Percentiles rank a stretch among this genome's conserved stretches.
Conservation (phyloP, 2,329 filamentous ascomycete genomes). For the Pseudodiploospora longispora region DNA sequence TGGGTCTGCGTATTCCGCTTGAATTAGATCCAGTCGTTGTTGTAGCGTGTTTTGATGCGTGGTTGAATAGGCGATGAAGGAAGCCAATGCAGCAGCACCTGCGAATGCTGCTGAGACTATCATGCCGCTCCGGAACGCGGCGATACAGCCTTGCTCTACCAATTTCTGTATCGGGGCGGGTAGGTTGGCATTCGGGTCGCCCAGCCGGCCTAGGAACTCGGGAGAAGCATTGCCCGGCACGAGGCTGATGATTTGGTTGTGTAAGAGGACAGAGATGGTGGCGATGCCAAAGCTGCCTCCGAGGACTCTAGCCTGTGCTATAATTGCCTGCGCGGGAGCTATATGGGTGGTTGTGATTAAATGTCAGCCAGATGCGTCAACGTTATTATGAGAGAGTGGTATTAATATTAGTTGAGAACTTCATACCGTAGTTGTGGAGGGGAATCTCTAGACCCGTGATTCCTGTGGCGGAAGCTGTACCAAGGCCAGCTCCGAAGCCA, state of each 20-base stretch:
- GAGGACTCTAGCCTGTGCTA: constrained; percentile 43
- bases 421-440: constrained; percentile 36
- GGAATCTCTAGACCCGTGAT: constrained; percentile 34
- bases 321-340: constrained; percentile 45
- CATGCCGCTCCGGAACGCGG: constrained; percentile 41
- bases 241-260: constrained; percentile 20
- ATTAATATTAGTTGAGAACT: background rate
- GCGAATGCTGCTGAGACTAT: constrained; percentile 34
- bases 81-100: constrained; percentile 11
- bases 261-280: constrained; percentile 39
- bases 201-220: constrained; percentile 19
- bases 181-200: constrained; percentile 15
- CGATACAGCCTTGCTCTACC: constrained; percentile 32
- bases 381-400: too few relatives aligned
- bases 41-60: too few relatives aligned
- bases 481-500: constrained; percentile 45
- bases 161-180: constrained; percentile 19
- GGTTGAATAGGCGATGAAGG: too few relatives aligned
- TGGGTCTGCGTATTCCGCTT: too few relatives aligned
- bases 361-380: too few relatives aligned
- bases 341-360: background rate
- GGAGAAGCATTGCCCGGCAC: constrained; percentile 21
- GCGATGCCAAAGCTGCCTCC: constrained; percentile 49
- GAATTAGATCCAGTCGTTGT: too few relatives aligned
- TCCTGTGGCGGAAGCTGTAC: constrained; percentile 40